Percentiles rank a stretch among this genome's conserved stretches.
phyloP scores from a whole-genome alignment of 2,329 filamentous ascomycete species.

The Penicillium sp. region DNA sequence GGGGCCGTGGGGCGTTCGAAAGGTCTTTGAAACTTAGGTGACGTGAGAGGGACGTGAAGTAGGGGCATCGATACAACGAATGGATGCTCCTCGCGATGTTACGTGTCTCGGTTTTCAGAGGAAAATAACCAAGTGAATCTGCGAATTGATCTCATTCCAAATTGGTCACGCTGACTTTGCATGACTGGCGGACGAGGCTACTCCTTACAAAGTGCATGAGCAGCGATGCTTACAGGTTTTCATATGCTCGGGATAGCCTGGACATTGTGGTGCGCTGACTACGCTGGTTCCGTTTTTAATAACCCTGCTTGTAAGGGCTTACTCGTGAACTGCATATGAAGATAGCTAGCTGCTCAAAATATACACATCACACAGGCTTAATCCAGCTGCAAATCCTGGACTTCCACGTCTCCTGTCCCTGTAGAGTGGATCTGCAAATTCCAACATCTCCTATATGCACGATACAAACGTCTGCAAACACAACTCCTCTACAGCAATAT shows the following conservation, averaged over 20 bases:
- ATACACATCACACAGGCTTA: neutral
- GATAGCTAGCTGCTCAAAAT: neutral
- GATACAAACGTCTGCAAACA: no score
- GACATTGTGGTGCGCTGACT: neutral
- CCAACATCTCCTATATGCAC: no score
- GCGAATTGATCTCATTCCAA: neutral
- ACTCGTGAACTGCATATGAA: neutral
- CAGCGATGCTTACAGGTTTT: neutral
- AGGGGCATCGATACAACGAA: slow-evolving; percentile 2
- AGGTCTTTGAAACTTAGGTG: slow-evolving; percentile 16
- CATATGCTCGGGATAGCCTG: neutral
- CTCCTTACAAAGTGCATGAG: neutral
- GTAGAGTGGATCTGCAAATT: no score
- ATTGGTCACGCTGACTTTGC: slow-evolving; percentile 1
- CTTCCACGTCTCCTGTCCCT: no score
- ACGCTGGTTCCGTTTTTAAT: neutral
- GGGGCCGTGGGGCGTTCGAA: slow-evolving; percentile 3
- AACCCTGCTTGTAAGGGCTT: neutral
- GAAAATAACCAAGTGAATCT: neutral
- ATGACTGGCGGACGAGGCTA: neutral
- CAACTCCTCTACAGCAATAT: no score
- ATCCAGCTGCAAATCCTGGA: no score
- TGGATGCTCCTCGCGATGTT: neutral
- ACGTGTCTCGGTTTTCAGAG: neutral
- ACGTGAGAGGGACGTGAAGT: slow-evolving; percentile 6